Evolutionary conservation across 2,329 filamentous ascomycete genomes (phyloP), one percentile per base, ranked within the genome.

Genomic region (Apiospora kogelbergensis): DNA sequence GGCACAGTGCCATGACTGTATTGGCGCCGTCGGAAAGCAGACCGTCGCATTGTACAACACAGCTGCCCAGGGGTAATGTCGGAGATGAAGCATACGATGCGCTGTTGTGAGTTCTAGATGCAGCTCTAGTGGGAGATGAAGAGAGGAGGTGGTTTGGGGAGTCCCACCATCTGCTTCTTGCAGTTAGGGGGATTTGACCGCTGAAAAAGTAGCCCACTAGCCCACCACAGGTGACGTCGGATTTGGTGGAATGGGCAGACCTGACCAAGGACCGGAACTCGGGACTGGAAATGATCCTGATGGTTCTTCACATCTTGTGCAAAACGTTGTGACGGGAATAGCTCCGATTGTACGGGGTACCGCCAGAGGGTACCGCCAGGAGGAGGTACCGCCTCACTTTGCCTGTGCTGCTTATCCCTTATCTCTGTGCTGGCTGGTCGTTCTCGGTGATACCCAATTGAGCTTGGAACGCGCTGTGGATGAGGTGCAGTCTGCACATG

Each of bases 391-490:
- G 53, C 53, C 30, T 60, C 53, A 60, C 17, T 37, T n/a, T 37
- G 17, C 53, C 37, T 60, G n/a, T 60, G 30, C 48, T 37, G 17
- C 53, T 60, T 60, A 37, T 60, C 53, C 48, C 48, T 57, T 60
- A 60, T 60, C 53, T 60, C 26, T 60, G 17, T 37, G 53, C 30
- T 60, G 30, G 42, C 24, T 57, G 30, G 11, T n/a, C 17, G 17
- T 60, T 33, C 53, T 60, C 53, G 53, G 53, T 60, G 53, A 60
- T 60, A 60, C 53, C 53, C 53, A 60, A 60, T 60, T 60, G 53
- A 60, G 53, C 33, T 37, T 37, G 30, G 48, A 20, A 57, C 26
- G 48, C 48, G 26, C 48, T 57, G 48, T 57, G 48, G 26, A 57
- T 53, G 46, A 17, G 26, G 11, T 53, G 48, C 20, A 30, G 46